Evolutionary conservation across 2,329 filamentous ascomycete genomes (phyloP).

Genomic region (Ceratocystis cubensis): DNA sequence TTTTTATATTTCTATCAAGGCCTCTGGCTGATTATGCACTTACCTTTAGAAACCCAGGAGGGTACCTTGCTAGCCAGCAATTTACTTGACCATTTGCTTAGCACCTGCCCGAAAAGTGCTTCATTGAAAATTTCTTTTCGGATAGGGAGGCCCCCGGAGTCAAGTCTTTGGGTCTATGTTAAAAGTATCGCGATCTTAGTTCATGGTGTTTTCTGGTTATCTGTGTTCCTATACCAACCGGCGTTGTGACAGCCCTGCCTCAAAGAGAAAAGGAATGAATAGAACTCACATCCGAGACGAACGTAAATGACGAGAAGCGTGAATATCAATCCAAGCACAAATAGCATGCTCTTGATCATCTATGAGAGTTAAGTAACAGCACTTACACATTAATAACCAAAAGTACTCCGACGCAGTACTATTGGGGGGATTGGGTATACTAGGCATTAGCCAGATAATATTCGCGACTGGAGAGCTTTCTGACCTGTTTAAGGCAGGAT

Average conservation of each 20-base stretch:
- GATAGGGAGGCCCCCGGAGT: neutral
- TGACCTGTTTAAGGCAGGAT: too few species aligned
- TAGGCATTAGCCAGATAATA: neutral
- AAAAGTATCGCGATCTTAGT: neutral
- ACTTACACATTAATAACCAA: neutral
- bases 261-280: neutral
- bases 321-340: neutral
- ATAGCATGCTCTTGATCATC: neutral
- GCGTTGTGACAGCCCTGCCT: neutral
- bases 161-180: neutral
- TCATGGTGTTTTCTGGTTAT: neutral
- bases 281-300: neutral
- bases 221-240: neutral
- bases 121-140: neutral
- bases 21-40: conserved; percentile 7
- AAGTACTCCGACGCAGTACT: neutral
- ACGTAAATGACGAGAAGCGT: neutral
- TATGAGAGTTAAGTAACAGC: neutral
- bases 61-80: neutral
- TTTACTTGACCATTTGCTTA: neutral
- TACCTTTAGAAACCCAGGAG: neutral
- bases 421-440: neutral
- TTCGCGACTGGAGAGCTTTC: too few species aligned
- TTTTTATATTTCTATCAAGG: neutral
- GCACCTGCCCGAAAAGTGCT: neutral